Evolutionary conservation across 495 filamentous ascomycete species (phyloP).

Genomic region (Penicillium cosmopolitanum): DNA sequence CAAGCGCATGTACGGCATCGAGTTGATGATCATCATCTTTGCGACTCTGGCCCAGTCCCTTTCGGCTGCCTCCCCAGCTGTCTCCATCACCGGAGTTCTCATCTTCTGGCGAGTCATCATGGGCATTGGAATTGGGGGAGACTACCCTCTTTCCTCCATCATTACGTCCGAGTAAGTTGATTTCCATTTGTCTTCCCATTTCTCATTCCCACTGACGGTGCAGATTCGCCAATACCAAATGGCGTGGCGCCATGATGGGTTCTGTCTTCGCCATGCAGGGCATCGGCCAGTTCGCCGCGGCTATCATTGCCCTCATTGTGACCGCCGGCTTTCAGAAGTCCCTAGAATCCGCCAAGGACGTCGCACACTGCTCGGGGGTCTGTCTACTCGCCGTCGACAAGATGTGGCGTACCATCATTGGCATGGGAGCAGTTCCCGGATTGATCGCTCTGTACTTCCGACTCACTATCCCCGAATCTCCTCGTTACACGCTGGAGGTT

Average conservation of each 20-base stretch:
- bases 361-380: conserved; percentile 60
- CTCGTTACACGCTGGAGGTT: conserved; percentile 83
- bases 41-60: conserved; percentile 80
- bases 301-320: conserved; percentile 71
- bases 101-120: conserved; percentile 91
- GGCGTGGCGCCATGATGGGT: conserved; percentile 89
- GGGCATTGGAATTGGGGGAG: conserved; percentile 83
- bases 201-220: background rate
- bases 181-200: conserved; percentile 11
- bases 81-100: conserved; percentile 74
- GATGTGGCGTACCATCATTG: conserved; percentile 83
- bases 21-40: conserved; percentile 86
- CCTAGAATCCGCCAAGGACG: conserved; percentile 52
- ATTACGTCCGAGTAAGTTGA: conserved; percentile 75
- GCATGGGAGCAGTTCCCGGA: conserved; percentile 78
- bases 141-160: conserved; percentile 83
- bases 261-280: conserved; percentile 86
- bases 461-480: conserved; percentile 85
- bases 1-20: conserved; percentile 86
- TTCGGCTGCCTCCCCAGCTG: conserved; percentile 64
- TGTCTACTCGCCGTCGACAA: conserved; percentile 76
- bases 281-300: conserved; percentile 73
- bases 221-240: conserved; percentile 80
- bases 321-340: conserved; percentile 74
- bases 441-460: conserved; percentile 81